These are phyloP conservation scores for Arthrobotrys pseudoclavata DNA, from an alignment of 2,329 filamentous ascomycete genomes.

Conservation along the genomic window DNA sequence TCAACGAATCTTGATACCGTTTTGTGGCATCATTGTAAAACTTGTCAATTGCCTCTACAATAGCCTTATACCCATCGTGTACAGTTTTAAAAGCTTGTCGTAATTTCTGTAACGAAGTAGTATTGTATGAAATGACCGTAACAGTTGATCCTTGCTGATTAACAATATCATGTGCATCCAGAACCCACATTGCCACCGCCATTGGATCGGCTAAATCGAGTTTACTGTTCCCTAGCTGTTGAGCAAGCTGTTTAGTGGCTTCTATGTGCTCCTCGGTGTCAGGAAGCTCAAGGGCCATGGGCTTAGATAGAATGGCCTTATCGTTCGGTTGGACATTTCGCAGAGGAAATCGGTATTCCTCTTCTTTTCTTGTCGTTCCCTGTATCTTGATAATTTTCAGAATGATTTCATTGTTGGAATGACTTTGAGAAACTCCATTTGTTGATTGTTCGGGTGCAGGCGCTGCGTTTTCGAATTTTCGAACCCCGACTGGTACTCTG, in stretches of 20 bases:
- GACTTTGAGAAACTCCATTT: not conserved
- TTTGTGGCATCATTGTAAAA: constrained; percentile 1
- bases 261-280: constrained; percentile 23
- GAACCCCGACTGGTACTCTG: not conserved
- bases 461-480: constrained; percentile 9
- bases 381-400: constrained; percentile 27
- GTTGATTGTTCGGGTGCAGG: not conserved
- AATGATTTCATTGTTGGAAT: constrained; percentile 14
- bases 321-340: constrained; percentile 28
- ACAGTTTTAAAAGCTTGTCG: constrained; percentile 28
- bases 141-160: not conserved
- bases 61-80: constrained; percentile 16
- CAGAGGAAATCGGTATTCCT: constrained; percentile 31
- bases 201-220: constrained; percentile 29
- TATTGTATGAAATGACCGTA: constrained; percentile 24
- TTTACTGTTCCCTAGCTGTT: not conserved
- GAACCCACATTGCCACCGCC: constrained; percentile 36
- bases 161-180: not conserved
- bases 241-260: constrained; percentile 2
- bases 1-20: not conserved
- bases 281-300: constrained; percentile 14
- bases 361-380: constrained; percentile 1
- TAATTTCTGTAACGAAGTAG: not conserved
- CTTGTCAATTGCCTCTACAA: constrained; percentile 21
- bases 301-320: not conserved